phyloP scores from a whole-genome alignment of 1,139 yeast species.

The Pichia sp. region DNA sequence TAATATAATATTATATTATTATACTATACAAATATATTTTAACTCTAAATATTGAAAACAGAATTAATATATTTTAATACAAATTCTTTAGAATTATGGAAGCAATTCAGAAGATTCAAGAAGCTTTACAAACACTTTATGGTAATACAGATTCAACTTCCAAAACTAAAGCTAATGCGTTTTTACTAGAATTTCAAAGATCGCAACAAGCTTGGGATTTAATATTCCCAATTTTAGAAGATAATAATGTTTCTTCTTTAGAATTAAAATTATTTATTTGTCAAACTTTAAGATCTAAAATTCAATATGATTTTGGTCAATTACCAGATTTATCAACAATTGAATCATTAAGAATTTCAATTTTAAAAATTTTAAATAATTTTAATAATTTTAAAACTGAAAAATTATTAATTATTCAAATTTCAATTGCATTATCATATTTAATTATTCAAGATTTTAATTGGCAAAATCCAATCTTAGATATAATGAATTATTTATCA shows the following conservation, averaged over 20 bases:
- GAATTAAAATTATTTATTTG: constrained; percentile 78
- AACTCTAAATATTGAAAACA: neutral
- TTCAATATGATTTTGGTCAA: constrained; percentile 79
- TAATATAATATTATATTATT: too few species aligned
- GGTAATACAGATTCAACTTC: constrained; percentile 38
- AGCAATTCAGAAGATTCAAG: constrained; percentile 23
- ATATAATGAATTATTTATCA: constrained; percentile 52
- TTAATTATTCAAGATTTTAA: constrained; percentile 67
- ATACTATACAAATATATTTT: too few species aligned
- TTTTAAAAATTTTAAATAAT: constrained; percentile 46
- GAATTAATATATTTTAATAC: neutral
- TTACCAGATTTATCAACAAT: constrained; percentile 45
- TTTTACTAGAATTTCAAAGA: constrained; percentile 76
- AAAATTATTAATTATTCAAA: constrained; percentile 66
- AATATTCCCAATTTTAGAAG: constrained; percentile 28
- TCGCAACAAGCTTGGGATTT: constrained; percentile 65
- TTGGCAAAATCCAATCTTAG: constrained; percentile 71
- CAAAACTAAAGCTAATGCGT: constrained; percentile 58
- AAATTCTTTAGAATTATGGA: constrained; percentile 1
- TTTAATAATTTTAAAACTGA: constrained; percentile 21
- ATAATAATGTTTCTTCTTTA: constrained; percentile 22
- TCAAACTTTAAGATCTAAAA: constrained; percentile 80
- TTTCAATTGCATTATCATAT: constrained; percentile 76
- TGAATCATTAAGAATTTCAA: constrained; percentile 52
- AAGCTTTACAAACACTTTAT: constrained; percentile 61